A percentile compares a stretch with the other conserved stretches of the same genome.
Conservation (phyloP, 2,329 filamentous ascomycete species). For the Fusarium tanahbumbuense region DNA sequence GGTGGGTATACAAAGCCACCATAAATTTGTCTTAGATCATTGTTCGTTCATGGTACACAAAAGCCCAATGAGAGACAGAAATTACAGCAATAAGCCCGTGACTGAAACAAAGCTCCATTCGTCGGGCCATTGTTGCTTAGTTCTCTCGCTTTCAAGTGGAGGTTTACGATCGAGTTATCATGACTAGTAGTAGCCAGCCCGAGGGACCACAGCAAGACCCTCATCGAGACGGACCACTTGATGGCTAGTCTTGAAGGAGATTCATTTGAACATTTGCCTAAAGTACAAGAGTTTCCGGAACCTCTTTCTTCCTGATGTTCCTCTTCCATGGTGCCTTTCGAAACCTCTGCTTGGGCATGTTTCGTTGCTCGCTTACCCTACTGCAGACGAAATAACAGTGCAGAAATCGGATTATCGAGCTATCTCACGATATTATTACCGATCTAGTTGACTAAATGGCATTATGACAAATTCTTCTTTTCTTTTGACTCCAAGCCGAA, state of each 20-base stretch:
- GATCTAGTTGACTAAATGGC: not conserved
- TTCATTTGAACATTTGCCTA: not conserved
- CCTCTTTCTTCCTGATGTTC: not conserved
- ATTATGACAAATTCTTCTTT: not conserved
- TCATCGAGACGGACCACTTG: not conserved
- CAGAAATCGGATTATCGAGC: not conserved
- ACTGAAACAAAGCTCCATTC: not conserved
- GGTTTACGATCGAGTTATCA: not conserved
- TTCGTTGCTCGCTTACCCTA: not conserved
- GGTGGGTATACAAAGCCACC: constrained; percentile 4
- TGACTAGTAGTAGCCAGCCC: constrained; percentile 16
- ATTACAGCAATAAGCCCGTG: not conserved
- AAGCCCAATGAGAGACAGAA: not conserved
- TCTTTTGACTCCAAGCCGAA: not conserved
- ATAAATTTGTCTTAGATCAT: constrained; percentile 15
- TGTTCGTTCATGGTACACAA: not conserved
- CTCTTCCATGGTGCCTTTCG: not conserved
- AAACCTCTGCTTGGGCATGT: not conserved
- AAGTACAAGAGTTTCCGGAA: not conserved
- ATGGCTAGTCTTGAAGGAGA: not conserved
- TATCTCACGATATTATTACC: not conserved
- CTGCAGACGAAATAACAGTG: not conserved
- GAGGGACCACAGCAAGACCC: constrained; percentile 1
- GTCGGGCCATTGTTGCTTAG: not conserved
- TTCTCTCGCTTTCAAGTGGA: constrained; percentile 10